Base-by-base conservation (phyloP, 371 early-diverging fungal genomes). In the Lichtheimia hyalospora region DNA sequence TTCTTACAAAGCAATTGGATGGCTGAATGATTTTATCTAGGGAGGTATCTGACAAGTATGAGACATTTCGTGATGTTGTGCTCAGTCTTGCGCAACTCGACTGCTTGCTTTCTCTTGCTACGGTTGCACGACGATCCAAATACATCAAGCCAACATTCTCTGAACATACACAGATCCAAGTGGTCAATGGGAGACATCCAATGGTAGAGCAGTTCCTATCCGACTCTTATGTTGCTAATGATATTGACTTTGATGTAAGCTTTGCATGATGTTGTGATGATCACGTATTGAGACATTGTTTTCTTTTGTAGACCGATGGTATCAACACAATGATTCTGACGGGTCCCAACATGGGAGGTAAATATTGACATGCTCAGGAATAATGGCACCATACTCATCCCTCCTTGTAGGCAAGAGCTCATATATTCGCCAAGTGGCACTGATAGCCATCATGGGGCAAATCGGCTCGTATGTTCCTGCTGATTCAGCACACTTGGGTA, bases 291-390 rank as follows among this genome's bases (percentile, higher is more conserved):
- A 0, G n/a, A 3, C 6, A 3, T 28, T 20, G 23, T 21, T 13
- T 13, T 13, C 13, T 23, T 59, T 41, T 28, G 10, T 60, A 53
- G 67, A 15, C 34, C 51, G 54, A 64, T 12, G 54, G 42, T 7
- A 66, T 60, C 27, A 74, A 69, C 48, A 80, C 81, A 14, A 63
- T 87, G 69, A 65, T 90, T 3, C 57, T 92, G 27, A 91, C 90
- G 12, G 93, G 94, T 0, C 92, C 95, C 18, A 96, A 96, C 63
- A 94, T 95, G 91, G 94, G 93, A 27, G 97, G 97, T 34, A 93
- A 91, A 54, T 71, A 51, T 51, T 64, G 5, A 27, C 5, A 1
- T 24, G 13, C 39, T 6, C 15, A 10, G 15, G 4, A 34, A 13
- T n/a, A 13, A 50, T 6, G 10, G n/a, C n/a, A n/a, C n/a, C n/a